Conservation (phyloP, 257 asterid genomes). For the Avicennia marina region DNA sequence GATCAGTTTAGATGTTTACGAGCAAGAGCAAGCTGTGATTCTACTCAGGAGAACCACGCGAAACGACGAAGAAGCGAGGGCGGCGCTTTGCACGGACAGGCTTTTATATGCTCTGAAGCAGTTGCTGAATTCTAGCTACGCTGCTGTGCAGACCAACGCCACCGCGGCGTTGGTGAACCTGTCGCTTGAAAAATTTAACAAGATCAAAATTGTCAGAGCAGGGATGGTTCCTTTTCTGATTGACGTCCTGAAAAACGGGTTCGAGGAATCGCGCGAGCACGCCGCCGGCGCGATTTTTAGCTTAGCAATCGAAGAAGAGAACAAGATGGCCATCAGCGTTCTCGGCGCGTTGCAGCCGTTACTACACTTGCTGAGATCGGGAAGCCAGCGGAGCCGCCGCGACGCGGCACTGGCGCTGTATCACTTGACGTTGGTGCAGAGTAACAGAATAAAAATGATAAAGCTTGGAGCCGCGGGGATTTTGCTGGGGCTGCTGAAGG, state of each 20-base stretch:
- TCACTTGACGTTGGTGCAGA: constrained; percentile 63
- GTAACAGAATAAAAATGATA: constrained; percentile 56
- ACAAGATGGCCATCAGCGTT: constrained; percentile 80
- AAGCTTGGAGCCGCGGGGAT: constrained; percentile 51
- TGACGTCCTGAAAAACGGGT: constrained; percentile 65
- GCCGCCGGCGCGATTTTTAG: constrained; percentile 95
- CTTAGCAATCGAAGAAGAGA: constrained; percentile 65
- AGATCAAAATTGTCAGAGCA: constrained; percentile 69
- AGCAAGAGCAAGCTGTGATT: constrained; percentile 77
- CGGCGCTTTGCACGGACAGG: constrained; percentile 57
- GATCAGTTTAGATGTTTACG: constrained; percentile 54
- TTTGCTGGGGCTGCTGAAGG: constrained; percentile 56
- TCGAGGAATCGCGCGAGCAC: constrained; percentile 74
- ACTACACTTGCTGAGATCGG: constrained; percentile 69
- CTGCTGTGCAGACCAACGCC: constrained; percentile 66
- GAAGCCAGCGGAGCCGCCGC: constrained; percentile 65
- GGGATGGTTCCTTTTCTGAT: constrained; percentile 66
- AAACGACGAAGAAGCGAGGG: constrained; percentile 50
- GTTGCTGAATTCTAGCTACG: constrained; percentile 56
- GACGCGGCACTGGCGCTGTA: constrained; percentile 83
- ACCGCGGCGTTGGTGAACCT: constrained; percentile 83
- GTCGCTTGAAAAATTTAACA: constrained; percentile 63
- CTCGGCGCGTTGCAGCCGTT: constrained; percentile 82
- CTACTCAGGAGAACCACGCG: constrained; percentile 64
- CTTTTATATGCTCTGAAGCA: constrained; percentile 54